Base-by-base conservation (phyloP, 208 protist species). In the Angomonas desouzai region DNA sequence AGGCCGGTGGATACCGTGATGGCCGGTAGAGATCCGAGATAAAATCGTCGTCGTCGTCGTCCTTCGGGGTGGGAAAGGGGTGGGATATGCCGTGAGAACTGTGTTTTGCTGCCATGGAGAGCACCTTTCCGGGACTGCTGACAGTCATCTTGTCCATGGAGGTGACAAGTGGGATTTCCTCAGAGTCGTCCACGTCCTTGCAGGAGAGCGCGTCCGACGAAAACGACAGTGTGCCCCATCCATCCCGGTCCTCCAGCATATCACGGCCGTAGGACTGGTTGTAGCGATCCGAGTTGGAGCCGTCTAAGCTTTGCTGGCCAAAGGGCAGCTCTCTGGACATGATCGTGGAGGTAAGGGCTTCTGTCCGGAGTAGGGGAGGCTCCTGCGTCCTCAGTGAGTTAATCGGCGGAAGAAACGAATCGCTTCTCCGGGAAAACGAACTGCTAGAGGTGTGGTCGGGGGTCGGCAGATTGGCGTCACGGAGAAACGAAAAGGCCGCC, bases 21-120 rank as follows among this genome's bases (percentile, higher is more conserved):
- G 85, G 48, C 25, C 63, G 55, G 23, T 55, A 59, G 13, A 61
- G 30, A 6, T 71, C 66, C 1, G 66, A 61, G 40, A 87, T 33
- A 27, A 75, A 66, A 1, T 74, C 68, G 7, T 56, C 58, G 59
- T 90, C 77, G 33, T 27, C 55, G 11, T 67, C 58, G 3, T 58
- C 48, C 40, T 51, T 53, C 30, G 34, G 18, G 20, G 64, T n/a
- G n/a, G n/a, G n/a, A n/a, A n/a, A 59, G 36, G 74, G 77, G 13
- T 66, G 67, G 10, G 64, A 56, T 0, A 76, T 72, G 53, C 77
- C 62, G 30, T 72, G 72, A 16, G 68, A 29, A 16, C 62, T 69
- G n/a, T 58, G 66, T 55, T 70, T 75, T 55, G 77, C 40, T 48
- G 84, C 49, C 40, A 55, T 33, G 9, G 34, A 53, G 28, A 64